Evolutionary conservation across 176 grass and related monocot species (phyloP), one percentile per base, ranked within the genome.

Genomic region (Canna indica): DNA sequence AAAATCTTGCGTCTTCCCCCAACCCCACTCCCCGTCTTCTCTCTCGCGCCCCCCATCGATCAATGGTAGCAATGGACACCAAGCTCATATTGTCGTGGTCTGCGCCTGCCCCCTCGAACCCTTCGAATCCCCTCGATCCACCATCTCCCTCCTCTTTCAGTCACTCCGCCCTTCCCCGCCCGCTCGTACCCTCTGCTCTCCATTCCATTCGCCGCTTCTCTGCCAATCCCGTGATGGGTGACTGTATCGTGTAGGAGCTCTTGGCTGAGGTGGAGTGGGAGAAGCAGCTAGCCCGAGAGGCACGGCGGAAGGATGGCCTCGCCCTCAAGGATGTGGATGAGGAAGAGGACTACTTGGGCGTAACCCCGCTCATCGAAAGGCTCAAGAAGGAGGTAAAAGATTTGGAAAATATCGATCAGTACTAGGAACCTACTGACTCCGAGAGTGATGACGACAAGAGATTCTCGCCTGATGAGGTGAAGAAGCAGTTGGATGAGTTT

Each of bases 401-500:
- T 10, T 5, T 24, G 0, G 65, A 73, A 14, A 18, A 16, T 7
- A 50, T 64, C 1, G 82, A 88, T n/a, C 75, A 78, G 32, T 87
- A 79, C 70, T 85, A 81, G 92, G 86, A 87, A 75, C 85, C 86
- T 45, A 85, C 83, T 5, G 92, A 96, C 82, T 84, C 88, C 65
- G 92, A 91, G 54, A 86, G 76, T 66, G 92, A 91, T 28, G 85
- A 96, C 28, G 92, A 91, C 83, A 86, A 96, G 62, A 82, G 92
- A 47, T 96, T 79, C 83, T 74, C 70, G 30, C 47, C 67, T 3
- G 73, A 79, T 48, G 82, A 81, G 47, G 70, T 89, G 60, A 50
- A 81, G 70, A 84, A 39, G 29, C 88, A 74, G 63, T 66, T 71
- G 31, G 88, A n/a, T n/a, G n/a, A n/a, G n/a, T n/a, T n/a, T n/a